Percentiles rank a stretch among this genome's conserved stretches.
Conservation (phyloP, 2,329 filamentous ascomycete genomes). For the Zymoseptoria ardabiliae region DNA sequence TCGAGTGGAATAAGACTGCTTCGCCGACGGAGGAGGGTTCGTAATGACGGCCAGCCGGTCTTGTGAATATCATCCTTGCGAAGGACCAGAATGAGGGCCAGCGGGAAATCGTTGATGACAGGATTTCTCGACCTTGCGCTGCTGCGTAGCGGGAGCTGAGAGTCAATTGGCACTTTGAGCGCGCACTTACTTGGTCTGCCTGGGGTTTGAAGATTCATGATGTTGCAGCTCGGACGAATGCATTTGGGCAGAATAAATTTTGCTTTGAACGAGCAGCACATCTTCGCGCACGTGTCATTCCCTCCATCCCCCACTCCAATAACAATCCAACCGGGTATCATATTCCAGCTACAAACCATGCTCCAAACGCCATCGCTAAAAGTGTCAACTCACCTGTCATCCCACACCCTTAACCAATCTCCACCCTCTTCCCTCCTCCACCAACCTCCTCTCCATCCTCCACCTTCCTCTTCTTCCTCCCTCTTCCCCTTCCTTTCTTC, state of each 20-base stretch:
- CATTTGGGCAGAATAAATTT: no score
- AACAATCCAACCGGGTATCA: slow-evolving; percentile 8
- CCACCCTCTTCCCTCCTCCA: not conserved
- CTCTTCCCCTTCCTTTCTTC: slow-evolving; percentile 24
- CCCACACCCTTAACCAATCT: not conserved
- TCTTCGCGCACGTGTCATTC: no score
- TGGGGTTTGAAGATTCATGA: no score
- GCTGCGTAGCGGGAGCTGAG: not conserved
- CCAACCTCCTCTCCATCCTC: slow-evolving; percentile 12
- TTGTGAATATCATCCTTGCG: no score
- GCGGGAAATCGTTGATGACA: not conserved
- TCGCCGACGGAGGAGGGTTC: no score
- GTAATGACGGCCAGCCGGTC: no score
- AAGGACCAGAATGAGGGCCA: no score
- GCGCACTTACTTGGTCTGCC: no score
- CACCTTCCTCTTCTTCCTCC: slow-evolving; percentile 26
- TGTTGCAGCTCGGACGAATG: no score
- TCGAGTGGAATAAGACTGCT: not conserved
- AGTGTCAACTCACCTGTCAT: no score
- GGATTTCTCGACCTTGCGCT: not conserved
- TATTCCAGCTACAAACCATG: not conserved
- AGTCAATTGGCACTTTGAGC: not conserved
- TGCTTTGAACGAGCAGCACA: no score
- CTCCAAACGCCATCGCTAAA: slow-evolving; percentile 12
- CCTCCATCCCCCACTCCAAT: no score